phyloP scores from a whole-genome alignment of 2,329 filamentous ascomycete genomes.

The Apiospora hydei region DNA sequence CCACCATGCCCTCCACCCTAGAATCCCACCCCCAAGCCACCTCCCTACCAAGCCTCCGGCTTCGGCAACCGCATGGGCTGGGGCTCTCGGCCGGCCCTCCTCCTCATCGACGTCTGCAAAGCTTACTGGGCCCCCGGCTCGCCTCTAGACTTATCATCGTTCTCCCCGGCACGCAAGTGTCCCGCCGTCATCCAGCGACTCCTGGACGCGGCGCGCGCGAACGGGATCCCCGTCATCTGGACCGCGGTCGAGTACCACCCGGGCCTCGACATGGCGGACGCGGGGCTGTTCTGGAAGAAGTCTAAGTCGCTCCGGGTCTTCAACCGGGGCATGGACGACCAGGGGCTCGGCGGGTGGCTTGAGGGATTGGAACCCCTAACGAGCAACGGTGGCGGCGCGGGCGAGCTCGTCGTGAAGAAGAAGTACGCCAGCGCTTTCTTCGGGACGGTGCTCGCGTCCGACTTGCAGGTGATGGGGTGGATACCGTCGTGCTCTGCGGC shows the following conservation, averaged over 20 bases:
- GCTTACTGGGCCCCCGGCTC: constrained; percentile 53
- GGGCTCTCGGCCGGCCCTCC: constrained; percentile 49
- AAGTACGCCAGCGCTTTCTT: constrained; percentile 54
- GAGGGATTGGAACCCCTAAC: constrained; percentile 46
- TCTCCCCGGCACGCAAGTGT: constrained; percentile 44
- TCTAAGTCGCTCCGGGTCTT: constrained; percentile 50
- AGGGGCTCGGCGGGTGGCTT: constrained; percentile 48
- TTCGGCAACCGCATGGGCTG: constrained; percentile 52
- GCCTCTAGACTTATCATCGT: constrained; percentile 48
- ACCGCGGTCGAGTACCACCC: constrained; percentile 51
- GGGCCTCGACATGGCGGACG: constrained; percentile 50
- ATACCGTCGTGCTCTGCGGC: constrained; percentile 54
- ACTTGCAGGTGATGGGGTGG: constrained; percentile 47
- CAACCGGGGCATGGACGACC: constrained; percentile 44
- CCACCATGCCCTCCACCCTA: constrained; percentile 24
- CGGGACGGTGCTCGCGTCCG: constrained; percentile 50
- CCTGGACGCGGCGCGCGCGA: constrained; percentile 48
- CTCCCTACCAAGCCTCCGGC: constrained; percentile 44
- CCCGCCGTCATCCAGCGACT: constrained; percentile 49
- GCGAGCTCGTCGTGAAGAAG: constrained; percentile 50
- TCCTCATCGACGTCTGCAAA: constrained; percentile 55
- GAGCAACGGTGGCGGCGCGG: constrained; percentile 26
- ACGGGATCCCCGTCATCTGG: constrained; percentile 51
- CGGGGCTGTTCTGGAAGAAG: constrained; percentile 52
- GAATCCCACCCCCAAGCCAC: constrained; percentile 24